Base-by-base conservation (phyloP, 345 rosid genomes). In the Populus pruinosa region DNA sequence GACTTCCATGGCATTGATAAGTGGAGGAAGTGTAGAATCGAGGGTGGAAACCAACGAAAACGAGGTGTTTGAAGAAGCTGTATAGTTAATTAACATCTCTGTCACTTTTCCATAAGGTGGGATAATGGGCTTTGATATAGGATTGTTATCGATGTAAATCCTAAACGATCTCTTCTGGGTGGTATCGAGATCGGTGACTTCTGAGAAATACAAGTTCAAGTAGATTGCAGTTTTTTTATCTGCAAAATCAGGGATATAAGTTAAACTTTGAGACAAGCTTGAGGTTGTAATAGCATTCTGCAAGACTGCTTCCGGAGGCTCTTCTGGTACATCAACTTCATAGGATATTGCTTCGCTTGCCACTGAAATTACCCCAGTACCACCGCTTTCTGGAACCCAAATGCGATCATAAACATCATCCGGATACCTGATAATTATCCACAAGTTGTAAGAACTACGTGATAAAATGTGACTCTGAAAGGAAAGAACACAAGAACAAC, bases 1-100 rank as follows among this genome's bases (percentile, higher is more conserved):
- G 55, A 81, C 74, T 78, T 87, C 89, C 66, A 85, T n/a, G 74
- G 92, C 90, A 66, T 85, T 89, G 38, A 89, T 71, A 35, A 89
- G 83, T 12, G 90, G 90, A 18, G 89, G 85, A 67, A 83, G 81
- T 10, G 89, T 83, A 18, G 92, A 87, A 76, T 70, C 86, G 77
- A 78, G 1, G 16, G 86, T 69, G 5, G 90, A 72, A 8, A 31
- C 53, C 71, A 89, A 67, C 21, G 83, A 76, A 71, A 89, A 76
- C 2, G 78, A 62, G 36, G 84, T 79, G 63, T 67, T 83, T 29
- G 85, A 43, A 23, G 86, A 67, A 1, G 83, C 87, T 29, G 73
- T 71, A 21, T 43, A 8, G 72, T 86, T 83, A 5, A 35, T 4
- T 63, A 84, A 17, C 29, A 73, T 2, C 77, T 86, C 87, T 2